Conservation (phyloP, 768 basidiomycete species). For the Leccinellum albellum region DNA sequence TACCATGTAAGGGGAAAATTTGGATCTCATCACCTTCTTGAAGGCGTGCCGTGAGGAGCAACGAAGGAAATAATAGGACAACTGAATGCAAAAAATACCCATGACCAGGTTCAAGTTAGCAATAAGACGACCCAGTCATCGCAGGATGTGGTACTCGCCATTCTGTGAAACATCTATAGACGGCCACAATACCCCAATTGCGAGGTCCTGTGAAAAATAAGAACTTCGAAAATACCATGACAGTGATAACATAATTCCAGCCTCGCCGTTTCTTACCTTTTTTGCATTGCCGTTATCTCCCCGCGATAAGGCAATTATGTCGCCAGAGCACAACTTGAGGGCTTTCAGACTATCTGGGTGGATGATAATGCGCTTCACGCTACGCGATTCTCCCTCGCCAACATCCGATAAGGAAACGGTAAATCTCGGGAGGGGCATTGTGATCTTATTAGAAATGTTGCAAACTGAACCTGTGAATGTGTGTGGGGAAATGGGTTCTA, state of each 20-base stretch:
- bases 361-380: slow-evolving; percentile 59
- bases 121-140: neutral
- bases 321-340: slow-evolving; percentile 63
- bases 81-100: slow-evolving; percentile 35
- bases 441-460: neutral
- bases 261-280: slow-evolving; percentile 32
- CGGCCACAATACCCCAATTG: slow-evolving; percentile 76
- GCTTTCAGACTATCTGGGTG: slow-evolving; percentile 59
- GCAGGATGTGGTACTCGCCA: slow-evolving; percentile 40
- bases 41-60: slow-evolving; percentile 60
- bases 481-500: neutral
- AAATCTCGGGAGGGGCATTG: slow-evolving; percentile 31
- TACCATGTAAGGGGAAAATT: slow-evolving; percentile 46
- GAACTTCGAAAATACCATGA: slow-evolving; percentile 9
- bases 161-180: slow-evolving; percentile 56
- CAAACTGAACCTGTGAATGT: neutral
- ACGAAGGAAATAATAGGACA: slow-evolving; percentile 51
- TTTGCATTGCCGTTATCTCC: slow-evolving; percentile 31
- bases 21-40: slow-evolving; percentile 45
- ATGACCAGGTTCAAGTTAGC: slow-evolving; percentile 14
- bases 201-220: slow-evolving; percentile 46
- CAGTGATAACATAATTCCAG: slow-evolving; percentile 5
- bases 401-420: slow-evolving; percentile 35
- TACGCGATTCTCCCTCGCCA: slow-evolving; percentile 42
- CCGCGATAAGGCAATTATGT: slow-evolving; percentile 55